Conservation (phyloP, 768 basidiomycete genomes). For the Sistotremastrum suecicum region DNA sequence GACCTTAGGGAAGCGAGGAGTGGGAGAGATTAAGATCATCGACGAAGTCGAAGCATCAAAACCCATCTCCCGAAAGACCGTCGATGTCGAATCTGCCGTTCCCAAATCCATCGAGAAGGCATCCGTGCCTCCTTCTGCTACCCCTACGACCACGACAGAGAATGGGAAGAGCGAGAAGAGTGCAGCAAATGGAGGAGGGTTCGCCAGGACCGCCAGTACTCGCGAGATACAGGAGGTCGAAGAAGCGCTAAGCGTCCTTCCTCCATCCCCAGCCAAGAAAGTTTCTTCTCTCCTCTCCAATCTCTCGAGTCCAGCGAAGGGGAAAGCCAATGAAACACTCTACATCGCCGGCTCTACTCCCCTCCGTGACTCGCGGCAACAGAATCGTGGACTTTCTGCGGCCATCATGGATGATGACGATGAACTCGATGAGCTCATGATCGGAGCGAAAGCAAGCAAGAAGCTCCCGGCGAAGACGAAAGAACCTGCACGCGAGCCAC, state of each 20-base stretch:
- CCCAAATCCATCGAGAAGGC: too few species aligned
- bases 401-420: constrained; percentile 3
- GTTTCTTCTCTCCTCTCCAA: too few species aligned
- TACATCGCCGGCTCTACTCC: too few species aligned
- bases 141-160: too few species aligned
- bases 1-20: constrained; percentile 21
- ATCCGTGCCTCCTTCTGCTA: too few species aligned
- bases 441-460: background rate
- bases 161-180: constrained; percentile 2
- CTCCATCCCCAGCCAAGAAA: too few species aligned
- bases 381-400: too few species aligned
- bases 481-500: background rate
- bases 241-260: too few species aligned
- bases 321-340: too few species aligned
- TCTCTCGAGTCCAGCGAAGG: too few species aligned
- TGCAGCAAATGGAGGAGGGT: background rate
- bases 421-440: background rate
- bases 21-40: constrained; percentile 13
- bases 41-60: background rate
- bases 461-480: background rate
- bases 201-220: background rate
- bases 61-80: background rate
- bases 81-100: too few species aligned
- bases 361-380: too few species aligned
- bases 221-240: constrained; percentile 6